Evolutionary conservation across 2,329 filamentous ascomycete species (phyloP).

Genomic region (Fusarium sp.): DNA sequence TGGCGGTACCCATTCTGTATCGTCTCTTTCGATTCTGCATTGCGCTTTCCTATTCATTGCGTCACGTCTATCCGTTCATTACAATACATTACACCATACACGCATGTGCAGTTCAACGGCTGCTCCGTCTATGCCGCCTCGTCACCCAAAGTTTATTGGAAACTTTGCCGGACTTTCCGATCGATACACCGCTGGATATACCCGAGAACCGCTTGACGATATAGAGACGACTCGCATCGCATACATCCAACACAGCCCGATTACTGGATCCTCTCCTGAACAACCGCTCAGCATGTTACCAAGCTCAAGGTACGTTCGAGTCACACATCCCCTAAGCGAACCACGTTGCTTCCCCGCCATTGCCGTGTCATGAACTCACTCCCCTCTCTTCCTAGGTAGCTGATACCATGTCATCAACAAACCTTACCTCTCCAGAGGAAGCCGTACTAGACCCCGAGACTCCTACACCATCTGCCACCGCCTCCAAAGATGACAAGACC

Average conservation of each 20-base stretch:
- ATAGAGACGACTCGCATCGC: conserved; percentile 1
- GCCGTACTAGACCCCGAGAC: conserved; percentile 39
- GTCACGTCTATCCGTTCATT: background rate
- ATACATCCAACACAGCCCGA: background rate
- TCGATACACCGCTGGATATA: background rate
- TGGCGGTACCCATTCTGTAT: background rate
- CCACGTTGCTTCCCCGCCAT: conserved; percentile 2
- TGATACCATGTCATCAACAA: conserved; percentile 46
- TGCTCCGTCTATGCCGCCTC: conserved; percentile 20
- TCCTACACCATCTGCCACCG: conserved; percentile 29
- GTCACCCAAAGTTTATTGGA: conserved; percentile 23
- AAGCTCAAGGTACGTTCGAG: conserved; percentile 38
- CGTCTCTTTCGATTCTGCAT: conserved; percentile 5
- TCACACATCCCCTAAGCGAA: background rate
- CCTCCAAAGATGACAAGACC: conserved; percentile 27
- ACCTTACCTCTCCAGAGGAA: conserved; percentile 41
- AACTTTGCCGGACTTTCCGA: conserved; percentile 25
- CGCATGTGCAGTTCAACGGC: conserved; percentile 37
- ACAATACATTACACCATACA: background rate
- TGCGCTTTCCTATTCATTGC: background rate
- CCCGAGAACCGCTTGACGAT: background rate
- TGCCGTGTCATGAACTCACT: conserved; percentile 29
- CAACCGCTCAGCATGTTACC: conserved; percentile 45
- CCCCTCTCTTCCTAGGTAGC: conserved; percentile 31
- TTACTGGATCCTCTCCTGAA: conserved; percentile 19